Percentiles rank a stretch among this genome's conserved stretches.
Evolutionary conservation across 1,284 basidiomycete genomes (phyloP).

Genomic region (Amylostereum areolatum): DNA sequence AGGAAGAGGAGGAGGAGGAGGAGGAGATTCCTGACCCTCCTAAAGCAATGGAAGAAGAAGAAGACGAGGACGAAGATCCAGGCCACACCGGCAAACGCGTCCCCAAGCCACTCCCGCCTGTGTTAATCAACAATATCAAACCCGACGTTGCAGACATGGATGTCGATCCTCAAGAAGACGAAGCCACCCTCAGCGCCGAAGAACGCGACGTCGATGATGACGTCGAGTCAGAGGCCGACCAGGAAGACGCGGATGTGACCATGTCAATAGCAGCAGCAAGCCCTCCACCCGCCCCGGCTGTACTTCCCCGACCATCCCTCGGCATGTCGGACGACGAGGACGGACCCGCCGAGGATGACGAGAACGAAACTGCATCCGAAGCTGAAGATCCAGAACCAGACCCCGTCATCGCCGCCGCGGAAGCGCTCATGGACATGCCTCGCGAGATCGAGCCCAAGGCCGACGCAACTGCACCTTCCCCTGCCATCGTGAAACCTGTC

Average conservation of each 20-base stretch:
- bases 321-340: conserved; percentile 26
- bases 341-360: conserved; percentile 19
- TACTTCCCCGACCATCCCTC: conserved; percentile 2
- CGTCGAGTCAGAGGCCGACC: conserved; percentile 18
- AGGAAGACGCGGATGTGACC: conserved; percentile 17
- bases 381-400: conserved; percentile 16
- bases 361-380: conserved; percentile 28
- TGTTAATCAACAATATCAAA: too few relatives aligned
- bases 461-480: conserved; percentile 31
- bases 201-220: conserved; percentile 17
- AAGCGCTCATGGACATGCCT: conserved; percentile 8
- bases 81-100: neutral
- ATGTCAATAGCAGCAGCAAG: too few relatives aligned
- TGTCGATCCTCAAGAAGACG: conserved; percentile 18
- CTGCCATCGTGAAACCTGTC: conserved; percentile 34
- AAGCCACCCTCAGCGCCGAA: conserved; percentile 5
- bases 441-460: conserved; percentile 15
- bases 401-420: neutral
- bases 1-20: conserved; percentile 37
- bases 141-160: conserved; percentile 18
- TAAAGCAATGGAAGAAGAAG: conserved; percentile 58
- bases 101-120: too few relatives aligned
- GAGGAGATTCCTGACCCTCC: conserved; percentile 48
- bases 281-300: too few relatives aligned
- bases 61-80: conserved; percentile 35